Evolutionary conservation across 148 eudicot genomes (phyloP).

Genomic region (Silene uniflora): DNA sequence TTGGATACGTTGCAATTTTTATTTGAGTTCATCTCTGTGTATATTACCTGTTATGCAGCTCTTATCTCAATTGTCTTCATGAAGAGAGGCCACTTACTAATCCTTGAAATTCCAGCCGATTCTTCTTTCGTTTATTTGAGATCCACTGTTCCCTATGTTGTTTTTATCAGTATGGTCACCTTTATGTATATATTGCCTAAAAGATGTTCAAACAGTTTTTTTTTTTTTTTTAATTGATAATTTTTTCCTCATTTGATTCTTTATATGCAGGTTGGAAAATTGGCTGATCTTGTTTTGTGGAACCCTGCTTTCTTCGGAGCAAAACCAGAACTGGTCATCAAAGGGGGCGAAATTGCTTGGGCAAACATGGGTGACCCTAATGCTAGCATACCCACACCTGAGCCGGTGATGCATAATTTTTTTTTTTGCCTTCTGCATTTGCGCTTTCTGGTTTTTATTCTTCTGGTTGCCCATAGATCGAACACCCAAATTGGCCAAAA

Average conservation of each 20-base stretch:
- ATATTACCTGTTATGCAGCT: neutral
- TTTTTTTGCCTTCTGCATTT: conserved; percentile 6
- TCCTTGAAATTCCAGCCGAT: neutral
- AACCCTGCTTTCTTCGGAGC: conserved; percentile 89
- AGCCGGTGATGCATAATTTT: conserved; percentile 69
- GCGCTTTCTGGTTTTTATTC: neutral
- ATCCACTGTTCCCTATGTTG: neutral
- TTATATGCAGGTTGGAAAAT: conserved; percentile 65
- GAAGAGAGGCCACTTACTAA: neutral
- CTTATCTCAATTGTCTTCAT: neutral
- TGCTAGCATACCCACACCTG: conserved; percentile 99
- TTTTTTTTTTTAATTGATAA: too few species aligned
- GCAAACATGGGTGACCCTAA: conserved; percentile 98
- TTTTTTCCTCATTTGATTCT: conserved; percentile 1
- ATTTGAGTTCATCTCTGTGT: neutral
- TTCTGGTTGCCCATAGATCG: neutral
- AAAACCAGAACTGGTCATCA: conserved; percentile 89
- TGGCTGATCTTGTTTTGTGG: conserved; percentile 98
- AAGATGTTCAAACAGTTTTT: neutral
- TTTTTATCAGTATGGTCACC: neutral
- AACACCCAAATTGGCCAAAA: neutral
- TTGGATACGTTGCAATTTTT: conserved; percentile 41
- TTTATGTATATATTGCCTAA: neutral
- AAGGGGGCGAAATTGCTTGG: conserved; percentile 98
- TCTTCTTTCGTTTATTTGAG: neutral